phyloP scores from a whole-genome alignment of 345 rosid species.

The Salix exigua region DNA sequence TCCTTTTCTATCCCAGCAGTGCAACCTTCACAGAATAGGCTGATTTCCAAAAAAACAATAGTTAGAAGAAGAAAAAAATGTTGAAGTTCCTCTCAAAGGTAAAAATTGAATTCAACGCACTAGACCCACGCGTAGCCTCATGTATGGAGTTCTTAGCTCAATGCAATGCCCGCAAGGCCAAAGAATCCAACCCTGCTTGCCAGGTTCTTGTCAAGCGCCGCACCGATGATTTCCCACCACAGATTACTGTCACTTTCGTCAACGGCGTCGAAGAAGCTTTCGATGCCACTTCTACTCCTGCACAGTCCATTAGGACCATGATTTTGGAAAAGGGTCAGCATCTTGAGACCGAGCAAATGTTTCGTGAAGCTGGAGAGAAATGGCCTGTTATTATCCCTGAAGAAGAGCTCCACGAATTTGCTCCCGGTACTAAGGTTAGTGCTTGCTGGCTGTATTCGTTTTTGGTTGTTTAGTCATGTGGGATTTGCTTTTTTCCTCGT shows the following conservation, averaged over 20 bases:
- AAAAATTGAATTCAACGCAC: constrained; percentile 72
- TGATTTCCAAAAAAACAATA: background rate
- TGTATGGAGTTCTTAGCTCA: constrained; percentile 91
- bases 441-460: background rate
- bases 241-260: constrained; percentile 75
- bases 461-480: background rate
- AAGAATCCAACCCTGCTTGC: constrained; percentile 84
- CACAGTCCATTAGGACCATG: constrained; percentile 70
- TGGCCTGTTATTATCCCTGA: constrained; percentile 88
- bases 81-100: constrained; percentile 85
- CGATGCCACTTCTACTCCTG: constrained; percentile 71
- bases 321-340: constrained; percentile 73
- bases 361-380: constrained; percentile 83
- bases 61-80: constrained; percentile 42
- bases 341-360: constrained; percentile 90
- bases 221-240: constrained; percentile 77
- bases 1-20: too few species aligned
- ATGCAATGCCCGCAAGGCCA: constrained; percentile 83
- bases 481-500: background rate
- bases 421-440: constrained; percentile 77
- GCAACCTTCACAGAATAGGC: too few species aligned
- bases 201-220: constrained; percentile 80
- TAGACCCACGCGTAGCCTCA: constrained; percentile 71
- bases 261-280: constrained; percentile 77
- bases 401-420: constrained; percentile 56